Percentiles rank a stretch among this genome's conserved stretches.
phyloP scores from a whole-genome alignment of 139 green algal genomes.

The Chlamydomonas incerta region DNA sequence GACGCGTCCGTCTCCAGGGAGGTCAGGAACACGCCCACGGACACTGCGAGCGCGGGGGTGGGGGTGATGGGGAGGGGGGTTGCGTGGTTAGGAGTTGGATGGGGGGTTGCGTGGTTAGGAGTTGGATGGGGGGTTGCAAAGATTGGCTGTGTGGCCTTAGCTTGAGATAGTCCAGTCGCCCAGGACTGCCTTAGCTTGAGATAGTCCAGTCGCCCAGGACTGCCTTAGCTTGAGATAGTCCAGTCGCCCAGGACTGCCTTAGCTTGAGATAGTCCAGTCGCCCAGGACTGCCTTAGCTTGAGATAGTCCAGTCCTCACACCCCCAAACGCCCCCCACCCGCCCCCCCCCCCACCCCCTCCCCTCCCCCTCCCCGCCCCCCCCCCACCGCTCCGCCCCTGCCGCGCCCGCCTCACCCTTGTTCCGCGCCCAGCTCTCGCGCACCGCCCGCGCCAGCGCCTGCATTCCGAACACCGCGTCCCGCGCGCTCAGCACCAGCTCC shows the following conservation, averaged over 20 bases:
- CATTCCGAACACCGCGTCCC: conserved; percentile 23
- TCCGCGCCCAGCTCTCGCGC: neutral
- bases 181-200: no score
- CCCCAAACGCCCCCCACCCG: no score
- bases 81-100: neutral
- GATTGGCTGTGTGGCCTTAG: no score
- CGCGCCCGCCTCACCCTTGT: neutral
- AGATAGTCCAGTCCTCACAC: no score
- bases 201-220: no score
- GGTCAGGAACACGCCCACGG: conserved; percentile 17
- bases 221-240: no score
- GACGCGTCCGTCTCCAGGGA: neutral
- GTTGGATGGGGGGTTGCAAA: no score
- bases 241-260: no score
- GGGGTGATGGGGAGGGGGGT: neutral
- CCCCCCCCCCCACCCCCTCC: neutral
- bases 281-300: no score
- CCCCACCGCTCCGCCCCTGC: neutral
- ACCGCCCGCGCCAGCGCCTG: conserved; percentile 2
- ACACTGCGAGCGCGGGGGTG: conserved; percentile 12
- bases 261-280: no score
- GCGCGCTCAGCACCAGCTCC: conserved; percentile 8
- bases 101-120: neutral
- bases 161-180: no score
- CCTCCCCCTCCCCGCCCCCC: neutral